Percentiles rank a stretch among this genome's conserved stretches.
Evolutionary conservation across 2,329 filamentous ascomycete genomes (phyloP).

Genomic region (Reticulascus tulasneorum): DNA sequence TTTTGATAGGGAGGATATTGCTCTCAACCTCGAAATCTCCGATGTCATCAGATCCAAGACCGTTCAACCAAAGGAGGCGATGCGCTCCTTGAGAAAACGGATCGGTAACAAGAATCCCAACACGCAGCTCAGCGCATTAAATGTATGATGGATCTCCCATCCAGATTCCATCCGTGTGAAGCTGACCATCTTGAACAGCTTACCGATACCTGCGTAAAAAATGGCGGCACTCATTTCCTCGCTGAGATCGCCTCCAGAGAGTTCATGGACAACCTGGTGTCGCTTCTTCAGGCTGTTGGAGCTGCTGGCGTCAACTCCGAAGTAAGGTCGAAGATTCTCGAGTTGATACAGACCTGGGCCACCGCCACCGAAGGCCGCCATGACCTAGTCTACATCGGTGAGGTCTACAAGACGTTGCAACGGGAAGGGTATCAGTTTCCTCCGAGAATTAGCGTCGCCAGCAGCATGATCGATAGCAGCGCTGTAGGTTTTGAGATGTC

Average conservation of each 20-base stretch:
- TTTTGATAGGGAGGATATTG: slow-evolving; percentile 77
- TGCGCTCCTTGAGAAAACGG: slow-evolving; percentile 90
- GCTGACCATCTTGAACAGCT: slow-evolving; percentile 57
- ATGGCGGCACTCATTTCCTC: slow-evolving; percentile 93
- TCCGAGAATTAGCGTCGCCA: slow-evolving; percentile 79
- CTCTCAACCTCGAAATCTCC: slow-evolving; percentile 95
- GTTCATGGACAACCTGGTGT: slow-evolving; percentile 96
- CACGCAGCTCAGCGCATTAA: slow-evolving; percentile 89
- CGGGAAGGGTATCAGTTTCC: slow-evolving; percentile 86
- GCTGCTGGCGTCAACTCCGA: slow-evolving; percentile 73
- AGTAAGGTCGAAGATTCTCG: slow-evolving; percentile 85
- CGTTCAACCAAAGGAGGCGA: slow-evolving; percentile 94
- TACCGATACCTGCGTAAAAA: slow-evolving; percentile 97
- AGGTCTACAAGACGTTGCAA: slow-evolving; percentile 80
- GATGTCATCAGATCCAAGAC: slow-evolving; percentile 97
- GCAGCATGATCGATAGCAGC: slow-evolving; percentile 96
- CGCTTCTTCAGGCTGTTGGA: slow-evolving; percentile 78
- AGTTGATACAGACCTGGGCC: slow-evolving; percentile 91
- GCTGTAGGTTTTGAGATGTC: slow-evolving; percentile 64
- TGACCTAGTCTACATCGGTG: slow-evolving; percentile 80
- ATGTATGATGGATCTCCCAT: slow-evolving; percentile 48
- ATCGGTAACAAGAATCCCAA: slow-evolving; percentile 98
- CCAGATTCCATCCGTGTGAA: not conserved
- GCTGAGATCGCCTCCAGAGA: slow-evolving; percentile 92
- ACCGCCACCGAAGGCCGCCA: slow-evolving; percentile 80